Percentiles rank a stretch among this genome's conserved stretches.
phyloP scores from a whole-genome alignment of 1,284 basidiomycete species.

The Psilocybe mexicana region DNA sequence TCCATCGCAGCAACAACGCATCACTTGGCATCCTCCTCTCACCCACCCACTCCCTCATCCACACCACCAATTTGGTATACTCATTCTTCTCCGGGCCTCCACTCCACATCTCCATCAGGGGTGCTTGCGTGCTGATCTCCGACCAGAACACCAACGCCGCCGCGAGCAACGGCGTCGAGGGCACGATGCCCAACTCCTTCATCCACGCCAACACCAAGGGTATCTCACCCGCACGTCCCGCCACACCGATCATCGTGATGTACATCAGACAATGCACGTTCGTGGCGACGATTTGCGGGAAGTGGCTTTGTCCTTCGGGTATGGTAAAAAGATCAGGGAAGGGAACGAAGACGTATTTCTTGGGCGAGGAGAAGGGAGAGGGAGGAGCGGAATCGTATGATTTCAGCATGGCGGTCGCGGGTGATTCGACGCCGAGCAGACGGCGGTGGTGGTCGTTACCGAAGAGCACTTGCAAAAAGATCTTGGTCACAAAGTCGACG shows the following conservation, averaged over 20 bases:
- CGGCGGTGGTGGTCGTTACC: constrained; percentile 45
- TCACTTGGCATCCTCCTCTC: constrained; percentile 50
- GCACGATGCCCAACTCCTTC: constrained; percentile 57
- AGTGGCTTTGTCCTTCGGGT: constrained; percentile 18
- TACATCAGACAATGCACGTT: constrained; percentile 58
- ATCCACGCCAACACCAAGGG: constrained; percentile 80
- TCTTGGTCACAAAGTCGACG: constrained; percentile 43
- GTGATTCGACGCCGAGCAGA: constrained; percentile 21
- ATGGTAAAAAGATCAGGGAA: constrained; percentile 16
- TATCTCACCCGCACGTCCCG: constrained; percentile 54
- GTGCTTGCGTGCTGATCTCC: constrained; percentile 65
- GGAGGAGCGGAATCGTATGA: constrained; percentile 23
- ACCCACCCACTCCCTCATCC: constrained; percentile 73
- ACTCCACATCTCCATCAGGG: constrained; percentile 49
- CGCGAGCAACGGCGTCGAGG: constrained; percentile 56
- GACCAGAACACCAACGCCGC: constrained; percentile 69
- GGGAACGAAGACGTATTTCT: constrained; percentile 18
- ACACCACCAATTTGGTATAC: constrained; percentile 53
- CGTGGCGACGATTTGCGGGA: constrained; percentile 31
- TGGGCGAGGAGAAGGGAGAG: constrained; percentile 10
- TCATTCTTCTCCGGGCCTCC: constrained; percentile 38
- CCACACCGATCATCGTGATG: constrained; percentile 61
- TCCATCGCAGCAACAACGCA: constrained; percentile 34
- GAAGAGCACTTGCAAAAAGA: constrained; percentile 53
- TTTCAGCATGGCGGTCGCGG: constrained; percentile 26